Percentiles rank a stretch among this genome's conserved stretches.
Conservation (phyloP, 2,329 filamentous ascomycete species). For the Cercospora citrullina region DNA sequence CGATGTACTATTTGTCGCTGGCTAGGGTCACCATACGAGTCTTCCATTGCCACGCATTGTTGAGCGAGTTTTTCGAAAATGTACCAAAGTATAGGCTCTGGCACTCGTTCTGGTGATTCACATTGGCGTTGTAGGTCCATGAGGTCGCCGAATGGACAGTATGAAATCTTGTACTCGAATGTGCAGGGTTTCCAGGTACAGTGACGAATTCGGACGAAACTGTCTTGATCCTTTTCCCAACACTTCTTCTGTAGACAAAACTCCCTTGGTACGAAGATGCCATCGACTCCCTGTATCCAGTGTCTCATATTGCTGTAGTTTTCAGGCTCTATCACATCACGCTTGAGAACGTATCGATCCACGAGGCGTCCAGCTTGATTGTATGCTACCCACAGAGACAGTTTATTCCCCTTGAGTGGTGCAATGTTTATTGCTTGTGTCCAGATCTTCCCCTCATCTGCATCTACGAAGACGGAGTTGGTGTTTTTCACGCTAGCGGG, state of each 20-base stretch:
- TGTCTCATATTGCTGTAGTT: background rate
- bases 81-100: conserved; percentile 22
- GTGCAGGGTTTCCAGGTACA: background rate
- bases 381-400: conserved; percentile 4
- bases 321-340: background rate
- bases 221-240: background rate
- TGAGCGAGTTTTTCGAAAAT: conserved; percentile 19
- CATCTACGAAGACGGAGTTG: background rate
- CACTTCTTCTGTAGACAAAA: conserved; percentile 3
- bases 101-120: background rate
- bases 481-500: background rate
- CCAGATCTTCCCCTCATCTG: background rate
- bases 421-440: background rate
- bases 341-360: conserved; percentile 3
- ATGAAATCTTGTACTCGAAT: background rate
- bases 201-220: background rate
- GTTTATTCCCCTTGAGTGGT: background rate
- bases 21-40: background rate
- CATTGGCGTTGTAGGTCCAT: background rate
- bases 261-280: background rate
- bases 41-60: conserved; percentile 17
- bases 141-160: conserved; percentile 10
- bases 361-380: background rate
- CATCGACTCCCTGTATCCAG: background rate
- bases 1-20: conserved; percentile 5